These are phyloP conservation scores for Metschnikowia kunwiensis DNA, from an alignment of 805 yeast species.

Conservation along the genomic window DNA sequence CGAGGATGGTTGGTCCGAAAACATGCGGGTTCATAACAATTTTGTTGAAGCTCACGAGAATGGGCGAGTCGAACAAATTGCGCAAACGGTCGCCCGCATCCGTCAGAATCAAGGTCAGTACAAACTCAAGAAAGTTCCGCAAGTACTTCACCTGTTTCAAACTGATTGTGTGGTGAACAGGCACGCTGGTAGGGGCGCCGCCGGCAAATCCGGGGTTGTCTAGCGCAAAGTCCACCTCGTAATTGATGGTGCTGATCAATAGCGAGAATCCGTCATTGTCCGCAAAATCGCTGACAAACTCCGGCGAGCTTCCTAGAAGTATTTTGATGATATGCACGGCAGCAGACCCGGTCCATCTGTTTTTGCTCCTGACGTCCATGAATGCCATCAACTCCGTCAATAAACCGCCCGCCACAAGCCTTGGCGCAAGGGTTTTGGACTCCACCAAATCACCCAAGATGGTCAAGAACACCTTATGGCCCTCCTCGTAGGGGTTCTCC, in stretches of 20 bases:
- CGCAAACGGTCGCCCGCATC: conserved; percentile 83
- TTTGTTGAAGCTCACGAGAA: conserved; percentile 58
- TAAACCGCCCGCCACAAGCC: conserved; percentile 73
- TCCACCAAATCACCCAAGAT: conserved; percentile 61
- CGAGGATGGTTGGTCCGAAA: conserved; percentile 66
- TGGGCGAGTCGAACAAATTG: conserved; percentile 79
- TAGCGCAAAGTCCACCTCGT: conserved; percentile 64
- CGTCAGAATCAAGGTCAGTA: conserved; percentile 59
- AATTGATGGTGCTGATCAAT: conserved; percentile 56
- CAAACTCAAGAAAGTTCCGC: conserved; percentile 56
- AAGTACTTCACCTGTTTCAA: conserved; percentile 55
- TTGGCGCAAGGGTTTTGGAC: conserved; percentile 50
- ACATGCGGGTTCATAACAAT: conserved; percentile 53
- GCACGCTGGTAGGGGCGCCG: conserved; percentile 50
- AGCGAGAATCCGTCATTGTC: conserved; percentile 62
- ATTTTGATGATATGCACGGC: conserved; percentile 57
- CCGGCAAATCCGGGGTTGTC: conserved; percentile 57
- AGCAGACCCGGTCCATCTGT: conserved; percentile 57
- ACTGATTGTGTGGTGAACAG: conserved; percentile 51
- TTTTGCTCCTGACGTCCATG: conserved; percentile 48
- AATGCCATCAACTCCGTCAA: conserved; percentile 63
- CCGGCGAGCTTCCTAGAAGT: conserved; percentile 43
- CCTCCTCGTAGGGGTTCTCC: conserved; percentile 31
- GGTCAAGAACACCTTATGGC: conserved; percentile 55
- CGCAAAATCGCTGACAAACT: conserved; percentile 60